phyloP scores from a whole-genome alignment of 2,329 filamentous ascomycete species.

The Akanthomyces lecanii region DNA sequence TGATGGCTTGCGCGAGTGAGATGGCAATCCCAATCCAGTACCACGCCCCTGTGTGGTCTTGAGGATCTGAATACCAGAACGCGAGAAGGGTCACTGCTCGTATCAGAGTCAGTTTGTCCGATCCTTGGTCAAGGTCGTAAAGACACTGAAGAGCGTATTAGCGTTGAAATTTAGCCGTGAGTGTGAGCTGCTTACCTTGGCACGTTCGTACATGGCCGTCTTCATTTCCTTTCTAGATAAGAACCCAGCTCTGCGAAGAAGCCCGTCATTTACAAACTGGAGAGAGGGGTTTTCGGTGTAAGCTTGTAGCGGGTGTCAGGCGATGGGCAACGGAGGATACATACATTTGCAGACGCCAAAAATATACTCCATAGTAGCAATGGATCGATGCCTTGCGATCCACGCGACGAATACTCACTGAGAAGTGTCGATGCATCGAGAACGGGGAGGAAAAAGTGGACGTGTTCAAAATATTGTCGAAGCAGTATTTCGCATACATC shows the following conservation, averaged over 20 bases:
- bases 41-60: slow-evolving; percentile 7
- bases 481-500: slow-evolving; percentile 10
- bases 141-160: background rate
- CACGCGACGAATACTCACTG: background rate
- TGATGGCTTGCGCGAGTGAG: background rate
- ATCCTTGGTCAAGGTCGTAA: background rate
- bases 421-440: slow-evolving; percentile 10
- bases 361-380: slow-evolving; percentile 7
- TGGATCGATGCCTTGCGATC: background rate
- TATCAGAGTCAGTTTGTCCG: background rate
- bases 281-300: background rate
- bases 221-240: slow-evolving; percentile 11
- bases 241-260: slow-evolving; percentile 2
- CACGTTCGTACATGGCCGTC: slow-evolving; percentile 11
- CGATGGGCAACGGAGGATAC: background rate
- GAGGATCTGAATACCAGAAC: slow-evolving; percentile 8
- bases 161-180: background rate
- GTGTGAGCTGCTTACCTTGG: background rate
- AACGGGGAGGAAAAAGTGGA: slow-evolving; percentile 13
- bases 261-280: background rate
- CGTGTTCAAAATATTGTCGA: slow-evolving; percentile 7
- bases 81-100: background rate
- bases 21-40: slow-evolving; percentile 9
- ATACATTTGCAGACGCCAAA: slow-evolving; percentile 1
- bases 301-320: background rate